These are phyloP conservation scores for Penicillium mononematosum DNA, from an alignment of 495 filamentous ascomycete species.

Conservation along the genomic window DNA sequence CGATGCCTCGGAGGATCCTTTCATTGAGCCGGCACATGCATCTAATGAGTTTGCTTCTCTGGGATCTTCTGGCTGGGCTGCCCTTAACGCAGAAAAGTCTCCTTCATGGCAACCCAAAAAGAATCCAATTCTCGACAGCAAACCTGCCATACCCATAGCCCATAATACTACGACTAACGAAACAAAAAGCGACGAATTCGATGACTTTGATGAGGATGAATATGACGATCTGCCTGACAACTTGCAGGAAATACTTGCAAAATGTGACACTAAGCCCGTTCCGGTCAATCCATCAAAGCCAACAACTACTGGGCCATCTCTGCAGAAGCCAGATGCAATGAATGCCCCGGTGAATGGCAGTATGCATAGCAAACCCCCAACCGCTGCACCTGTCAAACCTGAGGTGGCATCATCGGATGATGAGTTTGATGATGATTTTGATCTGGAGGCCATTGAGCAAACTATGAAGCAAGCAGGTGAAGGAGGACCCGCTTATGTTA, in stretches of 20 bases:
- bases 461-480: conserved; percentile 39
- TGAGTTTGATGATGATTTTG: conserved; percentile 49
- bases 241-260: conserved; percentile 41
- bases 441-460: conserved; percentile 45
- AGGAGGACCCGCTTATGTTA: conserved; percentile 37
- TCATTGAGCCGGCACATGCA: conserved; percentile 20
- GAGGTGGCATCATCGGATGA: conserved; percentile 33
- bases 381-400: conserved; percentile 10
- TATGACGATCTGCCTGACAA: conserved; percentile 58
- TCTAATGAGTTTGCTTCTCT: conserved; percentile 19
- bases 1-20: conserved; percentile 40
- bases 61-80: conserved; percentile 23
- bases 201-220: conserved; percentile 68
- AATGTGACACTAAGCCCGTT: conserved; percentile 46
- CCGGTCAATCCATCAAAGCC: conserved; percentile 46
- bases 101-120: conserved; percentile 10
- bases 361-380: background rate
- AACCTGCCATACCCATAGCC: conserved; percentile 10
- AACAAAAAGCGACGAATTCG: conserved; percentile 41
- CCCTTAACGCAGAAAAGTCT: conserved; percentile 17
- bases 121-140: conserved; percentile 4
- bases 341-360: conserved; percentile 1
- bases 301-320: conserved; percentile 8
- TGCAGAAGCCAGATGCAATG: conserved; percentile 8
- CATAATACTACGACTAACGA: conserved; percentile 53